A percentile compares a stretch with the other conserved stretches of the same genome.
phyloP scores from a whole-genome alignment of 2,329 filamentous ascomycete species.

The Thielaviopsis punctulata region DNA sequence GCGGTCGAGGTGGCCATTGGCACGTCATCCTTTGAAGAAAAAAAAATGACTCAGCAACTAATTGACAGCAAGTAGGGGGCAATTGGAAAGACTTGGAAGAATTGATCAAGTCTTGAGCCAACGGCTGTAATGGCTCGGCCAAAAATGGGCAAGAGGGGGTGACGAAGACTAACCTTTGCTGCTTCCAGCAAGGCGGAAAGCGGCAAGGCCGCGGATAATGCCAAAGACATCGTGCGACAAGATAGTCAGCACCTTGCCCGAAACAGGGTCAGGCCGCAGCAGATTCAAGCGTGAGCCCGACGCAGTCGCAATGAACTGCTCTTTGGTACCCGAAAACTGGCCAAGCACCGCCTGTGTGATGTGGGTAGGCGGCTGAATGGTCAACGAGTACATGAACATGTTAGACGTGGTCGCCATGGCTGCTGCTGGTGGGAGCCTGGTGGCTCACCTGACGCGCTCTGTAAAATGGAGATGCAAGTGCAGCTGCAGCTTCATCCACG shows the following conservation, averaged over 20 bases:
- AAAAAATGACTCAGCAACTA: not conserved
- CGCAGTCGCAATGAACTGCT: conserved; percentile 91
- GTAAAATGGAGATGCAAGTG: conserved; percentile 3
- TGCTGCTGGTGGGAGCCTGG: conserved; percentile 19
- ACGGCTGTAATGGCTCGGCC: no score
- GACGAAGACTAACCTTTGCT: conserved; percentile 65
- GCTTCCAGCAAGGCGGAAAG: conserved; percentile 83
- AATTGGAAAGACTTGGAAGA: not conserved
- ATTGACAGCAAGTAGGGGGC: not conserved
- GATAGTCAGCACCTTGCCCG: conserved; percentile 72
- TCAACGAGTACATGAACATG: conserved; percentile 97
- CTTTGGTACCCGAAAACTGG: conserved; percentile 89
- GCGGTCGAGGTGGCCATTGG: not conserved
- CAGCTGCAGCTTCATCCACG: conserved; percentile 12
- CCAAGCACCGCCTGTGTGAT: conserved; percentile 83
- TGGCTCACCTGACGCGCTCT: conserved; percentile 12
- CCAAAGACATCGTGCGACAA: conserved; percentile 91
- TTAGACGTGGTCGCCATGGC: conserved; percentile 93
- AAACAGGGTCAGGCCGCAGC: conserved; percentile 66
- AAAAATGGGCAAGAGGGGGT: not conserved
- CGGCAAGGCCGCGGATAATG: conserved; percentile 75
- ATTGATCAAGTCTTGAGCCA: not conserved
- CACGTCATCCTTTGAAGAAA: not conserved
- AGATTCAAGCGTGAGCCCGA: conserved; percentile 81
- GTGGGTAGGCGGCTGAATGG: conserved; percentile 79